Base-by-base conservation (phyloP, 2,329 filamentous ascomycete genomes). In the Monosporascus sp. region DNA sequence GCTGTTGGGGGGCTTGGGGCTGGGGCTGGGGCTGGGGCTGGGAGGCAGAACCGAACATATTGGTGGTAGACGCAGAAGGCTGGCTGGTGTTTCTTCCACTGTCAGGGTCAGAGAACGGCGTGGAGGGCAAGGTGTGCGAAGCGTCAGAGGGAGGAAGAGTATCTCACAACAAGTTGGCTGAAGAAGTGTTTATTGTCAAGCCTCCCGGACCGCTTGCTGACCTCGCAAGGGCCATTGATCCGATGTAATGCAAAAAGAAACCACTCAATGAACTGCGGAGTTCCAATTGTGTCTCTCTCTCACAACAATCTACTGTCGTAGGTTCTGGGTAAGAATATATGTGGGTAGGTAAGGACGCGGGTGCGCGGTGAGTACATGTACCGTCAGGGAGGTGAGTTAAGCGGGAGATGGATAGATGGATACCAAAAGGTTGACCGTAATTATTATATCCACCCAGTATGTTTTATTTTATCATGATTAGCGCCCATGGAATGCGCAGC, bases 141-240 rank as follows among this genome's bases (percentile, higher is more conserved):
- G 48, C 50, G 45, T 52, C 49, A 52, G 37, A n/a, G n/a, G n/a
- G n/a, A 51, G 48, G 54, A 52, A 59, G 50, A 50, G 47, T 46
- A 22, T 45, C 43, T 67, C 62, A 81, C 78, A 79, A 78, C 56
- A 76, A 68, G 67, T 84, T 85, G 58, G 82, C 82, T 54, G 79
- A 74, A 58, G 76, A 78, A 18, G 82, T 85, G 70, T 86, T 86
- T 70, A 86, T 85, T 64, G 78, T 83, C 59, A 86, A 75, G 65
- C 79, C 81, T 58, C 75, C 79, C 56, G 81, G 81, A 63, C 79
- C 81, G 68, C 81, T 84, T 54, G 78, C 78, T 61, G 81, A 84
- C 67, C 81, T 76, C 54, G 74, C 75, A 65, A 80, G 69, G 66
- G 77, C 75, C 77, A 79, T 79, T 45, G 43, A 26, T 45, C n/a